Percentiles rank a stretch among this genome's conserved stretches.
phyloP scores from a whole-genome alignment of 805 yeast species.

The Metschnikowia amazonensis region DNA sequence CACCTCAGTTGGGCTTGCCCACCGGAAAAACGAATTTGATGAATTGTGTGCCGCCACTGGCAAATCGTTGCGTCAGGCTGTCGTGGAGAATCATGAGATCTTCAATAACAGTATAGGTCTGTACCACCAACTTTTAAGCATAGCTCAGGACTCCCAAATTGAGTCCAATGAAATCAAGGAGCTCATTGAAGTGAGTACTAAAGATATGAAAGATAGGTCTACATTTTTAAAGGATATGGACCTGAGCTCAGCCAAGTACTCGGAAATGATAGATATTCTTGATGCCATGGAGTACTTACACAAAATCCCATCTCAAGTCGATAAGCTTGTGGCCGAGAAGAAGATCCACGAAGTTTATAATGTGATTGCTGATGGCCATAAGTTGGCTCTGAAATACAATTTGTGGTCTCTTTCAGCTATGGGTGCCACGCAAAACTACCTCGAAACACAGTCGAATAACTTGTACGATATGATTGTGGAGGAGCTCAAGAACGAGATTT shows the following conservation, averaged over 20 bases:
- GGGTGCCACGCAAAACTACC: conserved; percentile 45
- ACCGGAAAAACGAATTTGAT: conserved; percentile 62
- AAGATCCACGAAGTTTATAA: conserved; percentile 63
- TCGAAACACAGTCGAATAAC: conserved; percentile 54
- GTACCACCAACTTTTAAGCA: conserved; percentile 64
- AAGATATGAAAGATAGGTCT: conserved; percentile 50
- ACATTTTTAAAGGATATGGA: conserved; percentile 62
- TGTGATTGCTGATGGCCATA: conserved; percentile 42
- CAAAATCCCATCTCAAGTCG: conserved; percentile 58
- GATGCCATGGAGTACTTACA: conserved; percentile 62
- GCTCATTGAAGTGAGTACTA: conserved; percentile 46
- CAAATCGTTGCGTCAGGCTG: conserved; percentile 59
- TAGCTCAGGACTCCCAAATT: conserved; percentile 63
- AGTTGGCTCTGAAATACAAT: conserved; percentile 46
- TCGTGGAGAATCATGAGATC: conserved; percentile 75
- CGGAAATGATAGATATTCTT: conserved; percentile 66
- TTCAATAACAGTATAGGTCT: conserved; percentile 85
- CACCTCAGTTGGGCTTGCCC: conserved; percentile 88
- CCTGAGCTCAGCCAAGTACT: conserved; percentile 55
- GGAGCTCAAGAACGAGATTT: conserved; percentile 68
- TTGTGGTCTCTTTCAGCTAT: conserved; percentile 59
- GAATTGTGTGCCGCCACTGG: conserved; percentile 56
- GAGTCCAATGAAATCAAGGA: conserved; percentile 47
- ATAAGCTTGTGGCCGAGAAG: conserved; percentile 63
- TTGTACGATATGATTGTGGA: conserved; percentile 73